These are phyloP conservation scores for Microsporum ferrugineum DNA, from an alignment of 2,329 filamentous ascomycete genomes.

Conservation along the genomic window DNA sequence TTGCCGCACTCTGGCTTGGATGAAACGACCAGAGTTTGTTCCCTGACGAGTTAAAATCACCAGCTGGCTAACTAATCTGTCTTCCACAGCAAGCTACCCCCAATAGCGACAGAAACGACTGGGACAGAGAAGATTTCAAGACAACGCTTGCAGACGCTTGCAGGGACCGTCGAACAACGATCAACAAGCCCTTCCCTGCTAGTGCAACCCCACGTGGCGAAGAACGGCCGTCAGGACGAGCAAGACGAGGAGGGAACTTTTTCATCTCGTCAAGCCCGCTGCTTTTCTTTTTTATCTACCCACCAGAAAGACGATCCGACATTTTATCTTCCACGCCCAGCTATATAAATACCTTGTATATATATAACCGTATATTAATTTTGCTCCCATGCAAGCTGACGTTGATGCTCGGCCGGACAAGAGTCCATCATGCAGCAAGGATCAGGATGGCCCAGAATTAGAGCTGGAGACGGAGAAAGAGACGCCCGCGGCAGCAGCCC, in stretches of 20 bases:
- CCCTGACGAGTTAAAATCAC: background rate
- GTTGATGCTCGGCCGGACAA: background rate
- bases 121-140: background rate
- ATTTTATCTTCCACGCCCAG: background rate
- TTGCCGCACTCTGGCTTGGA: background rate
- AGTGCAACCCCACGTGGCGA: background rate
- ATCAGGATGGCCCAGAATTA: background rate
- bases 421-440: slow-evolving; percentile 3
- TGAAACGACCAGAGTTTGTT: background rate
- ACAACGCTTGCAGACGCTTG: background rate
- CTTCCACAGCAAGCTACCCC: too few relatives aligned
- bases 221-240: background rate
- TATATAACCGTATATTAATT: background rate
- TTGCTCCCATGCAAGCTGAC: slow-evolving; percentile 1
- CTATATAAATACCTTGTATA: background rate
- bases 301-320: background rate
- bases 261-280: background rate
- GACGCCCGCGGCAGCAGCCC: background rate
- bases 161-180: background rate
- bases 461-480: background rate
- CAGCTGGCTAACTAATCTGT: background rate
- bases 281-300: background rate
- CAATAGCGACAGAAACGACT: too few relatives aligned
- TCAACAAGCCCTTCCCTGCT: slow-evolving; percentile 2
- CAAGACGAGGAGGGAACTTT: background rate